A percentile compares a stretch with the other conserved stretches of the same genome.
Evolutionary conservation across 1,139 yeast species (phyloP).

Genomic region (Kodamaea ohmeri): DNA sequence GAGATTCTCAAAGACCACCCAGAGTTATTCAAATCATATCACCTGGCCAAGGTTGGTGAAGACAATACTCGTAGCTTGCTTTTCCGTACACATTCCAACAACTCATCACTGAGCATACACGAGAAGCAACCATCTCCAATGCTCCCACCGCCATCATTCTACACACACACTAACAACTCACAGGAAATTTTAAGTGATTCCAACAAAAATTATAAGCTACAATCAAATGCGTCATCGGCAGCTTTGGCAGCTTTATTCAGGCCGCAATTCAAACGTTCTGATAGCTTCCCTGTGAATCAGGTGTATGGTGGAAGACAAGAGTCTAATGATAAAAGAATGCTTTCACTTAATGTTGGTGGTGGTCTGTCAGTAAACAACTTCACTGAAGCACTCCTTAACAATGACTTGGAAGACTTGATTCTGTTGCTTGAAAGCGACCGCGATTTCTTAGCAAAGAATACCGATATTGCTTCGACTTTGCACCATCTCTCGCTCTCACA

Average conservation of each 20-base stretch:
- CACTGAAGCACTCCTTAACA: constrained; percentile 20
- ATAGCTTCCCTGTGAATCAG: constrained; percentile 34
- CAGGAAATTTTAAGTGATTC: constrained; percentile 22
- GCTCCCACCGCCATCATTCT: constrained; percentile 14
- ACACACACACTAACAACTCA: constrained; percentile 23
- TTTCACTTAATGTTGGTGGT: constrained; percentile 3
- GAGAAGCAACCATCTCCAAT: constrained; percentile 5
- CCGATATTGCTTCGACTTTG: constrained; percentile 50
- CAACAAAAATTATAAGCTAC: constrained; percentile 26
- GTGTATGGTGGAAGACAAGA: constrained; percentile 17
- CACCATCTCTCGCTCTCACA: constrained; percentile 55
- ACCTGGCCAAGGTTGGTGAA: constrained; percentile 9
- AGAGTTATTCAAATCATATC: constrained; percentile 39
- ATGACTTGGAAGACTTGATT: constrained; percentile 47
- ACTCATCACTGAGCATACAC: constrained; percentile 12
- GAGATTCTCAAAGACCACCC: constrained; percentile 70
- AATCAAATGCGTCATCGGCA: constrained; percentile 59
- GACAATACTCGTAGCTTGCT: constrained; percentile 10
- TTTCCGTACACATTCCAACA: constrained; percentile 13
- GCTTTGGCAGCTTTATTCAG: constrained; percentile 59
- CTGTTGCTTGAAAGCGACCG: constrained; percentile 39
- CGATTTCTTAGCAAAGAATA: constrained; percentile 27
- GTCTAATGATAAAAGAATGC: constrained; percentile 6
- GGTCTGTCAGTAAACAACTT: constrained; percentile 6
- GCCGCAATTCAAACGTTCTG: constrained; percentile 37